Percentiles rank a stretch among this genome's conserved stretches.
Evolutionary conservation across 148 eudicot species (phyloP).

Genomic region (Drosera capensis): DNA sequence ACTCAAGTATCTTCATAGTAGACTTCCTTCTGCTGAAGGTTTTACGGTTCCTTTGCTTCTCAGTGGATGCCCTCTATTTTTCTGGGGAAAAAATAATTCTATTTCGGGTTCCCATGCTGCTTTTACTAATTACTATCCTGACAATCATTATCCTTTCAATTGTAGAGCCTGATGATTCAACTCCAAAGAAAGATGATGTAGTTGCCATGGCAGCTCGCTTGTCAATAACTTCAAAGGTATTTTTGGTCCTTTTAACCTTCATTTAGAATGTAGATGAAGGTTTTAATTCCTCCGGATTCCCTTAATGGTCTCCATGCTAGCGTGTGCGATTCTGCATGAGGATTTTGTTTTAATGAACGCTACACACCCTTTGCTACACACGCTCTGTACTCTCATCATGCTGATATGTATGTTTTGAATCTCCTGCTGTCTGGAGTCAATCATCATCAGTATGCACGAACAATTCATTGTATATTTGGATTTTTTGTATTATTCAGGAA

Average conservation of each 20-base stretch:
- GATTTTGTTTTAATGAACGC: too few relatives aligned
- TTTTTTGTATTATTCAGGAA: slow-evolving; percentile 38
- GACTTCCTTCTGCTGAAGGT: slow-evolving; percentile 92
- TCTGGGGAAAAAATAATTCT: too few relatives aligned
- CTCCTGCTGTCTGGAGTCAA: background rate
- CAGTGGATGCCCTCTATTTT: too few relatives aligned
- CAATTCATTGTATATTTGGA: background rate
- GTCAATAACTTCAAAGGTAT: slow-evolving; percentile 75
- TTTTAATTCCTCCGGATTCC: too few relatives aligned
- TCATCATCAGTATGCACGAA: background rate
- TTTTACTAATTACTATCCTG: background rate
- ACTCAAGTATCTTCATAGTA: slow-evolving; percentile 73
- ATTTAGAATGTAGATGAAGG: background rate
- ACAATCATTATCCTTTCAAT: background rate
- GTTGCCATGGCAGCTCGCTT: slow-evolving; percentile 68
- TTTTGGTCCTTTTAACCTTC: background rate
- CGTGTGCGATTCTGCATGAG: too few relatives aligned
- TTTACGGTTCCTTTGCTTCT: slow-evolving; percentile 3
- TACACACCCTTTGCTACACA: background rate
- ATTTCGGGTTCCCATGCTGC: too few relatives aligned
- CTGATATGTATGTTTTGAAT: too few relatives aligned
- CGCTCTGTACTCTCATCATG: too few relatives aligned
- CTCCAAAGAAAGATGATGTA: slow-evolving; percentile 56
- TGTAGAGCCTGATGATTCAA: slow-evolving; percentile 42
- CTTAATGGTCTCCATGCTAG: too few relatives aligned